A percentile compares a stretch with the other conserved stretches of the same genome.
phyloP scores from a whole-genome alignment of 179 eudicot genomes.

The Beta macrorhiza region DNA sequence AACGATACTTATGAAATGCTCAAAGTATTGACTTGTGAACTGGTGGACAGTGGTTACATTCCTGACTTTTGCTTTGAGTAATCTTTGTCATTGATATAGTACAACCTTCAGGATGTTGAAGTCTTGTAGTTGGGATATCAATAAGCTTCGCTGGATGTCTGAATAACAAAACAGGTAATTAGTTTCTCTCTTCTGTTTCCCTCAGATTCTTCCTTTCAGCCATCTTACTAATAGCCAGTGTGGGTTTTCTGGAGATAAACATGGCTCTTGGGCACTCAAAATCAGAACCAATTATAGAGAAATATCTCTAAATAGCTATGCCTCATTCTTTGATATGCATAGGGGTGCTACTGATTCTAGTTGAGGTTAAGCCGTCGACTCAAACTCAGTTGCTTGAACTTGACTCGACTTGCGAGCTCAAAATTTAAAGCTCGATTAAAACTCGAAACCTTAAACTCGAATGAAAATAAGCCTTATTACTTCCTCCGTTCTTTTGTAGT shows the following conservation, averaged over 20 bases:
- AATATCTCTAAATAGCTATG: not conserved
- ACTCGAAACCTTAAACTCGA: no score
- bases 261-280: not conserved
- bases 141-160: slow-evolving; percentile 8
- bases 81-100: slow-evolving; percentile 7
- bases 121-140: slow-evolving; percentile 3
- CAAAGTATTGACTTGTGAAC: slow-evolving; percentile 38
- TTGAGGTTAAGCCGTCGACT: no score
- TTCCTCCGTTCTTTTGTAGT: no score
- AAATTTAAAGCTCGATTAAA: no score
- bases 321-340: not conserved
- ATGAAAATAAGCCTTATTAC: no score
- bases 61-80: slow-evolving; percentile 31
- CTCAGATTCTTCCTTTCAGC: not conserved
- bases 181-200: not conserved
- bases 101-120: not conserved
- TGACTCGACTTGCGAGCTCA: no score
- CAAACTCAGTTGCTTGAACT: no score
- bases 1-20: slow-evolving; percentile 47
- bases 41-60: slow-evolving; percentile 45
- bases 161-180: slow-evolving; percentile 4
- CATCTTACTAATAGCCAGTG: not conserved
- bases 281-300: not conserved
- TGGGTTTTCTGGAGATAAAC: not conserved
- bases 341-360: no score